A percentile compares a stretch with the other conserved stretches of the same genome.
Evolutionary conservation across 148 eudicot genomes (phyloP).

Genomic region (Chenopodium berlandieri): DNA sequence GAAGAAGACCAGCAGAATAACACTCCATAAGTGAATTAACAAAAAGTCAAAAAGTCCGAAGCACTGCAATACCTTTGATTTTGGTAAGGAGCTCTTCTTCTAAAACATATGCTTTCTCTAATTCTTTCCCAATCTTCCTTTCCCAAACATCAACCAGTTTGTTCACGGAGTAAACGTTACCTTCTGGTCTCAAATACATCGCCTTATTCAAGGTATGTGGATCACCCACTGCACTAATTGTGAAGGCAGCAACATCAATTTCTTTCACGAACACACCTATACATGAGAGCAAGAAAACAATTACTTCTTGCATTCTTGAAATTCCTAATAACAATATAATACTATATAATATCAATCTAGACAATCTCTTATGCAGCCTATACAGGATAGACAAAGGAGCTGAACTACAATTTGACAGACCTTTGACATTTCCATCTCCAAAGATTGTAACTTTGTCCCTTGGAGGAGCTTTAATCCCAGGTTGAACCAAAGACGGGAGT

Average conservation of each 20-base stretch:
- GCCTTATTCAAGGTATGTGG: conserved; percentile 70
- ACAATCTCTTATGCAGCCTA: neutral
- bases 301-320: too few relatives aligned
- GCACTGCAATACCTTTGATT: conserved; percentile 52
- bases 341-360: neutral
- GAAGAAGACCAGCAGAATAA: neutral
- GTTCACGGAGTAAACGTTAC: conserved; percentile 68
- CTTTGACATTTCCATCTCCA: conserved; percentile 79
- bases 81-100: conserved; percentile 61
- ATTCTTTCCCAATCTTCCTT: conserved; percentile 58
- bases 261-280: conserved; percentile 73
- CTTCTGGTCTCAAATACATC: conserved; percentile 70
- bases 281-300: neutral
- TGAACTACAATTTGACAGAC: conserved; percentile 28
- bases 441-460: conserved; percentile 67
- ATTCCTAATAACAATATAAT: neutral
- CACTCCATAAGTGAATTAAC: neutral
- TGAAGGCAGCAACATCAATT: conserved; percentile 76
- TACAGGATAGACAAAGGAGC: neutral
- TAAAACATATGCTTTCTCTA: conserved; percentile 46
- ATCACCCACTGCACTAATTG: conserved; percentile 77
- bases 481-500: conserved; percentile 86
- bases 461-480: conserved; percentile 68
- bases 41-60: conserved; percentile 7
- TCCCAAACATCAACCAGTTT: conserved; percentile 75